A percentile compares a stretch with the other conserved stretches of the same genome.
phyloP scores from a whole-genome alignment of 306 rosid species.

The Arachis stenosperma region DNA sequence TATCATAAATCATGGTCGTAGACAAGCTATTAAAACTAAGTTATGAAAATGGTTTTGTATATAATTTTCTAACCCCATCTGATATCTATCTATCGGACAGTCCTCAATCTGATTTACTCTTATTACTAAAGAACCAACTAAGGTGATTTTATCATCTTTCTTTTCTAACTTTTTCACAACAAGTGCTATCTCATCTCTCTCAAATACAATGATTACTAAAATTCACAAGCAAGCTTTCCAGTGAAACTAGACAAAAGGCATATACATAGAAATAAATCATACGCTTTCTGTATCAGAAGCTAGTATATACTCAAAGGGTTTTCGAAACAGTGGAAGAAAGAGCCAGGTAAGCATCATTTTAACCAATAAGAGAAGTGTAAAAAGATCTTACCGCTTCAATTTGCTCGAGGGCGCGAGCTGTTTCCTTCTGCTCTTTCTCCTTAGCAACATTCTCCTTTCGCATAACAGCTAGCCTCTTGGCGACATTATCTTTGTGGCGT shows the following conservation, averaged over 20 bases:
- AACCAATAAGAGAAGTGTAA: not conserved
- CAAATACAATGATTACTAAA: no score
- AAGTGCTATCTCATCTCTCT: no score
- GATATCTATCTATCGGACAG: no score
- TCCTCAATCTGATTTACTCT: no score
- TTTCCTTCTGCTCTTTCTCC: slow-evolving; percentile 86
- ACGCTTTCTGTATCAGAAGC: not conserved
- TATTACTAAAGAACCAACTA: no score
- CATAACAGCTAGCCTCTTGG: slow-evolving; percentile 85
- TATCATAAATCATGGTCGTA: no score
- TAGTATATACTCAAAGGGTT: not conserved
- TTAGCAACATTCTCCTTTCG: slow-evolving; percentile 85
- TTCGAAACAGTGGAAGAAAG: not conserved
- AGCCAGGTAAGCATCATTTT: not conserved
- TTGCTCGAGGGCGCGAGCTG: slow-evolving; percentile 67
- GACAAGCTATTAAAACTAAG: no score
- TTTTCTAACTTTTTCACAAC: no score
- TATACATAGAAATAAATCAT: not conserved
- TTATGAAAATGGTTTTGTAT: no score
- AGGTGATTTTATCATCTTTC: no score
- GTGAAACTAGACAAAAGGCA: not conserved
- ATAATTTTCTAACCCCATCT: no score
- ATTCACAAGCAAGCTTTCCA: not conserved
- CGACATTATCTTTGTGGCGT: slow-evolving; percentile 87
- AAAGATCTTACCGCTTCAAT: slow-evolving; percentile 83